Evolutionary conservation across 371 early-diverging fungal genomes (phyloP), one percentile per base, ranked within the genome.

Genomic region (Nosema muscidifuracis): DNA sequence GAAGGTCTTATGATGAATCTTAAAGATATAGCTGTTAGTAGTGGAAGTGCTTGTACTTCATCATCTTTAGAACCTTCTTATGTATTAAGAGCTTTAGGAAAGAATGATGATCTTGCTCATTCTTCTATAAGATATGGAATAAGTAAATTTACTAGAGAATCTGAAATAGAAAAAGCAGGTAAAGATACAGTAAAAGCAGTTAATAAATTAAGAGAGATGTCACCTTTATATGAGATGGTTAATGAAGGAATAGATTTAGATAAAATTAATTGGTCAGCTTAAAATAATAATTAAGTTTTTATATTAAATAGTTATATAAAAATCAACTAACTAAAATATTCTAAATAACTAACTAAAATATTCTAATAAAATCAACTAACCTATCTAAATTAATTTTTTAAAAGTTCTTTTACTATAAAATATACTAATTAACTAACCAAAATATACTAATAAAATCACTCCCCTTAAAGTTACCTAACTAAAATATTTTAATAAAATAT

Each of bases 31-130:
- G 97, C 99, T 0, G 85, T 97, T 47, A 92, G 92, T 7, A 92
- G 93, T 28, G 99, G 99, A 13, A 90, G 91, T 44, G 99, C 99
- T 0, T 98, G 99, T 85, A 98, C 99, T 1, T 91, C 92, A 56
- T 95, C 99, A 12, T 93, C 93, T 0, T 85, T 97, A 16, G 99
- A 98, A 82, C 99, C 99, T 58, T 91, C 91, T 28, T 97, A 97
- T 81, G 97, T 96, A 16, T 85, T 97, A 30, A 89, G 95, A 62
- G 95, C 99, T 26, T 83, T 98, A 26, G 99, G 99, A 38, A 92
- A 93, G 13, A 92, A 92, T 47, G 97, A 96, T 68, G 99, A 95
- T 68, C 88, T 92, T 86, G 97, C 97, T 16, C 99, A 98, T 79
- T 90, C 90, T 60, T 91, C 91, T 12, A 94, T 98, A 70, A 88